Base-by-base conservation (phyloP, 169 alveolate genomes). In the Cryptosporidium xiaoi region DNA sequence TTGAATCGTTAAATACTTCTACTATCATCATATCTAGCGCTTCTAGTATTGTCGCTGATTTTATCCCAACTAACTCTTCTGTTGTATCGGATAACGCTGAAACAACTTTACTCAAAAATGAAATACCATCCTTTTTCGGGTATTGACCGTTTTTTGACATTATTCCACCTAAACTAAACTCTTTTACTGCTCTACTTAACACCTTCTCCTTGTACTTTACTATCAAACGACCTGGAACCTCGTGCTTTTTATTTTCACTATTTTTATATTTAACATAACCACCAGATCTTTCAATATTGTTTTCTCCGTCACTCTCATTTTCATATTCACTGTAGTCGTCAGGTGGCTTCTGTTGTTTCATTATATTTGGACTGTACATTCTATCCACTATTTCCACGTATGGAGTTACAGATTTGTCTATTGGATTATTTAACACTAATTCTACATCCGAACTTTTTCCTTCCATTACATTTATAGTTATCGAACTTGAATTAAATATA, bases 11-110 rank as follows among this genome's bases (percentile, higher is more conserved):
- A 24, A 77, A 62, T 40, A 77, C 87, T n/a, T 77, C 87, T 16
- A 77, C 87, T 27, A 77, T 77, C 87, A 77, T 77, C 87, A 77
- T 77, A 46, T 77, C 87, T 15, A 77, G 24, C 15, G 87, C 87
- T 2, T 77, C 87, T 10, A 77, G 65, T 18, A 77, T 71, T 6
- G 87, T 77, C 3, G 87, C 87, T 3, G 87, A 77, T 34, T 77
- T 77, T n/a, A 77, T 77, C 5, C 87, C 87, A 4, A 77, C 87
- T 12, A 77, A 62, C 65, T 77, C 87, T 12, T 77, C 87, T 2
- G 87, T 71, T 44, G 87, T 46, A 16, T 77, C 87, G 6, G 87
- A 77, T 16, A 77, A 27, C 6, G 69, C 51, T 20, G 87, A 77
- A n/a, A 77, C 64, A 40, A 77, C 87, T 77, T 66, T 77, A 16